These are phyloP conservation scores for Austropuccinia psidii DNA, from an alignment of 1,284 basidiomycete genomes.

Conservation along the genomic window DNA sequence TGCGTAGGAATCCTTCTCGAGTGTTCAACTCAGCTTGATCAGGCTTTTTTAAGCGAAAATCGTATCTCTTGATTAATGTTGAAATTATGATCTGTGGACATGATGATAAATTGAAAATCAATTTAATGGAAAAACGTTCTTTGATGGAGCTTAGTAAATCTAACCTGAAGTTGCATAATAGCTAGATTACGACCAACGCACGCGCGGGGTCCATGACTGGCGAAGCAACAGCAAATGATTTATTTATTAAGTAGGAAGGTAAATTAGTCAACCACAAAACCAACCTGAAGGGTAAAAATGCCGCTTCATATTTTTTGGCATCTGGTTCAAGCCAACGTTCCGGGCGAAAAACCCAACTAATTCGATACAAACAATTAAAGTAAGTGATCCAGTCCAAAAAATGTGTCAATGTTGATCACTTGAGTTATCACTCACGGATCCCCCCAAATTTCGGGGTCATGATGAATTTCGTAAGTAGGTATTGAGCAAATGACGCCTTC, in stretches of 20 bases:
- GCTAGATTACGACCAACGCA: slow-evolving; percentile 30
- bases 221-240: neutral
- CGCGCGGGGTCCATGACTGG: slow-evolving; percentile 24
- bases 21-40: slow-evolving; percentile 14
- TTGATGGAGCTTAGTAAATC: neutral
- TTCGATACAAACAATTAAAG: no score
- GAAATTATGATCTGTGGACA: slow-evolving; percentile 13
- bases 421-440: slow-evolving; percentile 43
- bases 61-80: slow-evolving; percentile 24
- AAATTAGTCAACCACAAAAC: neutral
- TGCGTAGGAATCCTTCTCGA: slow-evolving; percentile 29
- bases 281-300: slow-evolving; percentile 25
- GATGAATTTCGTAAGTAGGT: slow-evolving; percentile 66
- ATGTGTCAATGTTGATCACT: neutral
- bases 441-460: slow-evolving; percentile 64
- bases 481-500: slow-evolving; percentile 45
- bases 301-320: slow-evolving; percentile 13
- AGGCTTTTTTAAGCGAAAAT: slow-evolving; percentile 5
- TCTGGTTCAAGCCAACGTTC: slow-evolving; percentile 27
- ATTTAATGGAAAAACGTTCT: neutral
- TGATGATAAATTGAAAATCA: neutral
- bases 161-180: slow-evolving; percentile 22
- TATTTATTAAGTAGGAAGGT: neutral
- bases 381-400: neutral
- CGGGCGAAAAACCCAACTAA: slow-evolving; percentile 9